A percentile compares a stretch with the other conserved stretches of the same genome.
Conservation (phyloP, 345 rosid genomes). For the Lagerstroemia speciosa region DNA sequence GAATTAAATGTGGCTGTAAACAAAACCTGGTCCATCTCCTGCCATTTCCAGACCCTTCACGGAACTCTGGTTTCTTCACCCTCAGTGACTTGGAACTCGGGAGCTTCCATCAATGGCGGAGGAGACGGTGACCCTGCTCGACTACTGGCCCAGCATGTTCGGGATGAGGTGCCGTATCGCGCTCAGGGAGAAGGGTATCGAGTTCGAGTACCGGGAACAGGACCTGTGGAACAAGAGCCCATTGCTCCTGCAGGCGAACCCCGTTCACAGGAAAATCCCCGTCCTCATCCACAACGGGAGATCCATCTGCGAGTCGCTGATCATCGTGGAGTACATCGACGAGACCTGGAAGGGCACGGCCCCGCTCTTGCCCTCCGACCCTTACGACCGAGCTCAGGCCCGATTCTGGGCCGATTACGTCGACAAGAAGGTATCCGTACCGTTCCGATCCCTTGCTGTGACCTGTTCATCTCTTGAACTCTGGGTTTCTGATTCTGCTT, state of each 20-base stretch:
- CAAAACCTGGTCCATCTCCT: too few relatives aligned
- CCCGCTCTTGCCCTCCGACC: slow-evolving; percentile 17
- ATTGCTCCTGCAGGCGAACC: slow-evolving; percentile 22
- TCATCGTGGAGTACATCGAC: slow-evolving; percentile 36
- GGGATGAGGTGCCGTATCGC: slow-evolving; percentile 28
- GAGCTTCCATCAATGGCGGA: background rate
- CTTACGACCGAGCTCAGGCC: slow-evolving; percentile 9
- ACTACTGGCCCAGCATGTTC: slow-evolving; percentile 22
- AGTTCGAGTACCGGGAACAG: slow-evolving; percentile 31
- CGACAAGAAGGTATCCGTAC: slow-evolving; percentile 4
- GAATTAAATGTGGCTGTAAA: too few relatives aligned
- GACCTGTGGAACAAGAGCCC: slow-evolving; percentile 33
- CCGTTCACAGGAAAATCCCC: slow-evolving; percentile 31
- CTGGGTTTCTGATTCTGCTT: too few relatives aligned
- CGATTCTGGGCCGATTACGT: slow-evolving; percentile 13
- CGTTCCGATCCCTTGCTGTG: too few relatives aligned
- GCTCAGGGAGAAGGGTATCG: slow-evolving; percentile 27
- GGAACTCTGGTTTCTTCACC: too few relatives aligned
- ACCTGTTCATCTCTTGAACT: too few relatives aligned
- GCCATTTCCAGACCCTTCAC: too few relatives aligned
- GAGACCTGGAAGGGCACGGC: slow-evolving; percentile 29
- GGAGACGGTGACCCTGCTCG: slow-evolving; percentile 19
- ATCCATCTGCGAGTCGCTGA: slow-evolving; percentile 25
- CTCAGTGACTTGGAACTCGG: too few relatives aligned
- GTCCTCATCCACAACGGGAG: slow-evolving; percentile 40